A percentile compares a stretch with the other conserved stretches of the same genome.
These are phyloP conservation scores for Aspergillus ochraceoroseus DNA, from an alignment of 2,329 filamentous ascomycete species.

Conservation along the genomic window DNA sequence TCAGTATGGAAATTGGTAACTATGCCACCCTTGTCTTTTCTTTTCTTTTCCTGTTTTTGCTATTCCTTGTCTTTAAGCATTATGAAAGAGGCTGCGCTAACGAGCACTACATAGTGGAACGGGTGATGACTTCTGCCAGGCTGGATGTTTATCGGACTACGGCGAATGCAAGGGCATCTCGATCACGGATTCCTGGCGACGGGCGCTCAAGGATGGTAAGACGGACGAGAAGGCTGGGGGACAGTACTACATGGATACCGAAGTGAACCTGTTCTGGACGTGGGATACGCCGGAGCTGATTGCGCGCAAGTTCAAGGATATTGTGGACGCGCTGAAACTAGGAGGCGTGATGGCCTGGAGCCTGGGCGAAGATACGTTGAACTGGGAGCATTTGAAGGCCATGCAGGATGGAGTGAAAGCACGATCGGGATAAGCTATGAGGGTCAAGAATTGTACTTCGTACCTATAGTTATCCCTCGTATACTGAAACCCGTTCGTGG, in stretches of 20 bases:
- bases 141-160: conserved; percentile 38
- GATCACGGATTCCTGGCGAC: conserved; percentile 54
- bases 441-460: too few relatives aligned
- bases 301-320: conserved; percentile 55
- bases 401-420: conserved; percentile 41
- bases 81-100: background rate
- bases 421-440: too few relatives aligned
- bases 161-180: conserved; percentile 46
- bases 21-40: background rate
- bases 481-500: too few relatives aligned
- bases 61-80: background rate
- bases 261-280: conserved; percentile 63
- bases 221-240: conserved; percentile 59
- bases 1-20: conserved; percentile 36
- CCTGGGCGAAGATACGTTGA: conserved; percentile 59
- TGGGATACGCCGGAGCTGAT: conserved; percentile 64
- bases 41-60: background rate
- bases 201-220: conserved; percentile 50
- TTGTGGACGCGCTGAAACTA: conserved; percentile 54
- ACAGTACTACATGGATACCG: conserved; percentile 62
- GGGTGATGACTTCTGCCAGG: conserved; percentile 29
- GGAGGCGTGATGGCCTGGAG: conserved; percentile 74
- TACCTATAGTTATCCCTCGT: too few relatives aligned
- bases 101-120: conserved; percentile 29
- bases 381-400: conserved; percentile 44